Evolutionary conservation across 306 rosid species (phyloP).

Genomic region (Benincasa hispida): DNA sequence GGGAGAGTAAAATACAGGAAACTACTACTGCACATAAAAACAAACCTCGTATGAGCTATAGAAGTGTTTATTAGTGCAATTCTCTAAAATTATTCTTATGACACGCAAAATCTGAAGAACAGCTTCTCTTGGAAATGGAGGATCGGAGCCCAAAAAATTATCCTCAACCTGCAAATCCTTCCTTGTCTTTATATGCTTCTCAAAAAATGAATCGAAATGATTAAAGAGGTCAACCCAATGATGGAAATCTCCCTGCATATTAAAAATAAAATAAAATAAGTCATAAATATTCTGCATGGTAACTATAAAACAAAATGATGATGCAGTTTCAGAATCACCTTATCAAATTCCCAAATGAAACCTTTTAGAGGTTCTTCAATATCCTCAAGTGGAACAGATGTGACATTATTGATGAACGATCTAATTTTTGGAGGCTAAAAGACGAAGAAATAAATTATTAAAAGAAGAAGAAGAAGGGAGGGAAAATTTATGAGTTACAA

Average conservation of each 20-base stretch:
- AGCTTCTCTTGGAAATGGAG: conserved; percentile 86
- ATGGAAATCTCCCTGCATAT: conserved; percentile 93
- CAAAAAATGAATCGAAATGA: conserved; percentile 95
- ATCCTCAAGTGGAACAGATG: conserved; percentile 74
- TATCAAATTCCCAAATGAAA: conserved; percentile 87
- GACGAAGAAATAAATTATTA: conserved; percentile 12
- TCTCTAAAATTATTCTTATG: conserved; percentile 78
- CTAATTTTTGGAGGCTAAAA: conserved; percentile 87
- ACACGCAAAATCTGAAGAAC: conserved; percentile 89
- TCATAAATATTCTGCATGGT: neutral
- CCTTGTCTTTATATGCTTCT: conserved; percentile 79
- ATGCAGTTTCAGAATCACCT: conserved; percentile 38
- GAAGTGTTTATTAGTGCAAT: conserved; percentile 93
- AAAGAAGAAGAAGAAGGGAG: neutral
- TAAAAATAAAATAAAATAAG: conserved; percentile 25
- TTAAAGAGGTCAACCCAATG: conserved; percentile 97
- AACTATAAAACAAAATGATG: conserved; percentile 11
- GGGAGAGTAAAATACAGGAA: neutral
- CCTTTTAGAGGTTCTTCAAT: conserved; percentile 74
- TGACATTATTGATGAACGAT: conserved; percentile 62
- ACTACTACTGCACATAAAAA: neutral
- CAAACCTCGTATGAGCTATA: conserved; percentile 90
- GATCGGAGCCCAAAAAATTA: conserved; percentile 55
- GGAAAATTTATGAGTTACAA: conserved; percentile 6
- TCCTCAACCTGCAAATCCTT: conserved; percentile 87